Percentiles rank a stretch among this genome's conserved stretches.
These are phyloP conservation scores for Trichomonas tenax DNA, from an alignment of 208 protist genomes.

Conservation along the genomic window DNA sequence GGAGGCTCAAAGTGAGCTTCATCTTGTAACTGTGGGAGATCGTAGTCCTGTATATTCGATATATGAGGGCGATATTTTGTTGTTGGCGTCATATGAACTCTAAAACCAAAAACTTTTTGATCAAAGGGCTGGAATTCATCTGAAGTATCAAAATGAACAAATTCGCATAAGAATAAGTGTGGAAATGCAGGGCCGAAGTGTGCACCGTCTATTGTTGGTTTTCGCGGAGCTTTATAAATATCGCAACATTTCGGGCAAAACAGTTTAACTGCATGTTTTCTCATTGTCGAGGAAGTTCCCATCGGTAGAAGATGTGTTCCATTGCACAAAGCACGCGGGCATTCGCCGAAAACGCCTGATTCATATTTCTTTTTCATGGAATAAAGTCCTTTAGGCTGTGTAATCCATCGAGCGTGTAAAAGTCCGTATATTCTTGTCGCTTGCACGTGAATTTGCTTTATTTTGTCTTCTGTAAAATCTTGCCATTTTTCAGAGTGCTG, in stretches of 20 bases:
- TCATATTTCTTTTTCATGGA: constrained; percentile 15
- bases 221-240: neutral
- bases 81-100: neutral
- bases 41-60: neutral
- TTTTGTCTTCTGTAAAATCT: neutral
- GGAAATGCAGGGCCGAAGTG: constrained; percentile 1
- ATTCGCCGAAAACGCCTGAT: neutral
- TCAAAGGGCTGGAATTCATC: neutral
- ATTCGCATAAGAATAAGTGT: neutral
- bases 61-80: neutral
- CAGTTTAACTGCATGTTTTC: neutral
- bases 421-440: neutral
- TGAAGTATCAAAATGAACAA: neutral
- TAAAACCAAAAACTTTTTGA: neutral
- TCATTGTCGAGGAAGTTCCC: neutral
- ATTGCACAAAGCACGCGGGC: neutral
- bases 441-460: neutral
- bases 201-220: neutral
- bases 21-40: neutral
- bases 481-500: neutral
- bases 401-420: neutral
- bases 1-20: neutral
- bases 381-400: neutral
- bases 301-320: neutral
- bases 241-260: constrained; percentile 19